Conservation (phyloP, 805 yeast species). For the Debaryomyces prosopidis region DNA sequence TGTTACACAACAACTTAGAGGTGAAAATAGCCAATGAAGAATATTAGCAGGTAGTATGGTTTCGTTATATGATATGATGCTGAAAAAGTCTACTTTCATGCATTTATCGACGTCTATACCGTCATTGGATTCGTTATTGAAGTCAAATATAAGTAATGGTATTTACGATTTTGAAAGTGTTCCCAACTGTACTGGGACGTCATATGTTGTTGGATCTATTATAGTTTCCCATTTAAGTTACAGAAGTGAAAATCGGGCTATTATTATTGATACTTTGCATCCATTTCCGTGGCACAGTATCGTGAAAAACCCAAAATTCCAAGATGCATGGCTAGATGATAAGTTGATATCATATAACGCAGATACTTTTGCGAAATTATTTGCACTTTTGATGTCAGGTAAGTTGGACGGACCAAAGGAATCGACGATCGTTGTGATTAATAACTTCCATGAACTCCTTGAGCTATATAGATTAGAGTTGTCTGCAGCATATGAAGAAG, state of each 20-base stretch:
- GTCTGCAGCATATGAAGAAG: slow-evolving; percentile 32
- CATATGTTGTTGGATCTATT: slow-evolving; percentile 20
- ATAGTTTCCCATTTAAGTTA: slow-evolving; percentile 28
- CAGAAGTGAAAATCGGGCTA: slow-evolving; percentile 14
- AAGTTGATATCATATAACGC: slow-evolving; percentile 15
- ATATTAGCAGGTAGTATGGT: slow-evolving; percentile 23
- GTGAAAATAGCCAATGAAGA: neutral
- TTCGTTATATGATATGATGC: slow-evolving; percentile 29
- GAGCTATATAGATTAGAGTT: slow-evolving; percentile 37
- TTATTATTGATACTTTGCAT: slow-evolving; percentile 31
- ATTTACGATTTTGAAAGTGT: slow-evolving; percentile 38
- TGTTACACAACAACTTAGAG: neutral
- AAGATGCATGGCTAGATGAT: slow-evolving; percentile 18
- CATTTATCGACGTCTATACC: slow-evolving; percentile 30
- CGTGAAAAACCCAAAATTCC: slow-evolving; percentile 17
- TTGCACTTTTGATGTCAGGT: slow-evolving; percentile 16
- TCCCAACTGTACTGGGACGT: slow-evolving; percentile 27
- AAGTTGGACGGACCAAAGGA: slow-evolving; percentile 7
- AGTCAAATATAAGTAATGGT: slow-evolving; percentile 15
- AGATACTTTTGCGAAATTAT: slow-evolving; percentile 29
- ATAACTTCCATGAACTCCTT: slow-evolving; percentile 35
- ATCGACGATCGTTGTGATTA: slow-evolving; percentile 23
- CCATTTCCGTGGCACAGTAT: slow-evolving; percentile 30
- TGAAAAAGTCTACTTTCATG: slow-evolving; percentile 23
- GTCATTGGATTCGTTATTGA: slow-evolving; percentile 26